phyloP scores from a whole-genome alignment of 2,329 filamentous ascomycete genomes.

The Fusarium sp. region DNA sequence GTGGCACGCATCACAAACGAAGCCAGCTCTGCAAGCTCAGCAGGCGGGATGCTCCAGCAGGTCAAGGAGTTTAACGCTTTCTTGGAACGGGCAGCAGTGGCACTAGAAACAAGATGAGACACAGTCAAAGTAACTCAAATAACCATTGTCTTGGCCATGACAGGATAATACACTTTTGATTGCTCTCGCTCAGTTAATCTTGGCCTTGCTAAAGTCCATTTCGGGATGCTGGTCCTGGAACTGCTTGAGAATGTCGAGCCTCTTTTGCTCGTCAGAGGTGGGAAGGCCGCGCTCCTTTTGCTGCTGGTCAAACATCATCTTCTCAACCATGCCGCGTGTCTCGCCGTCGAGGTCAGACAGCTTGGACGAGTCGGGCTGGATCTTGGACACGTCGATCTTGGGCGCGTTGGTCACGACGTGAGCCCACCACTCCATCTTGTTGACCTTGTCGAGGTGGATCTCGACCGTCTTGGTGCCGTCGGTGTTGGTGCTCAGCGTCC shows the following conservation, averaged over 20 bases:
- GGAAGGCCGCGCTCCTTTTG: slow-evolving; percentile 94
- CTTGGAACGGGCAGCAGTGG: slow-evolving; percentile 69
- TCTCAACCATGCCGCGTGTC: slow-evolving; percentile 97
- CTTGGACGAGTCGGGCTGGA: slow-evolving; percentile 91
- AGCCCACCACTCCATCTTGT: slow-evolving; percentile 99
- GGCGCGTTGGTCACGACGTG: slow-evolving; percentile 90
- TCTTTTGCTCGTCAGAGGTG: slow-evolving; percentile 94
- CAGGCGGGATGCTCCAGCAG: slow-evolving; percentile 66
- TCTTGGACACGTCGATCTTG: slow-evolving; percentile 94
- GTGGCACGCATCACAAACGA: slow-evolving; percentile 67
- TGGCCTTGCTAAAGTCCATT: slow-evolving; percentile 79
- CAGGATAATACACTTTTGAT: slow-evolving; percentile 23
- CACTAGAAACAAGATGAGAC: slow-evolving; percentile 61
- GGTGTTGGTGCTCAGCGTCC: slow-evolving; percentile 83
- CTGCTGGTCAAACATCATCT: slow-evolving; percentile 99
- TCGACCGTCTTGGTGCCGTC: slow-evolving; percentile 77
- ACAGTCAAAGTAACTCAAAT: slow-evolving; percentile 1
- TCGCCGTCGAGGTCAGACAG: slow-evolving; percentile 93
- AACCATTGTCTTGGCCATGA: background rate
- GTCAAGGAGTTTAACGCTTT: slow-evolving; percentile 73
- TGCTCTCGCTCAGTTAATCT: slow-evolving; percentile 64
- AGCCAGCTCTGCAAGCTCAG: slow-evolving; percentile 61
- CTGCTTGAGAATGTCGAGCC: slow-evolving; percentile 90
- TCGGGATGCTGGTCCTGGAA: slow-evolving; percentile 85
- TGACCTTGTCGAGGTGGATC: slow-evolving; percentile 93